Base-by-base conservation (phyloP, 306 rosid species). In the Gastrolobium bilobum region DNA sequence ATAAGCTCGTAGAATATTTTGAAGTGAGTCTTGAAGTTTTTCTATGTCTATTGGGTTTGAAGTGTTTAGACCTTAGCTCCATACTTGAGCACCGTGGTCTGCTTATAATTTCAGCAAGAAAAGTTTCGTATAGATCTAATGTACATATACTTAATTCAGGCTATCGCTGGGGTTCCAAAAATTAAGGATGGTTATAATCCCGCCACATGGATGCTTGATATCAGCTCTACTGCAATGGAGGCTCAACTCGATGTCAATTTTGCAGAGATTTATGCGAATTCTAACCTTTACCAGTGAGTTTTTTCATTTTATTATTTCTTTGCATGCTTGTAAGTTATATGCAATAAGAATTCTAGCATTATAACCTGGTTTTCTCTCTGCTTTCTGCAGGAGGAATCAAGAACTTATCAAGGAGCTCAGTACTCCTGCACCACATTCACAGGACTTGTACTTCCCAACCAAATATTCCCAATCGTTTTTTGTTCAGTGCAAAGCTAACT, bases 131-230 rank as follows among this genome's bases (percentile, higher is more conserved):
- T 20, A 38, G 13, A 39, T 71, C 50, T 64, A 65, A 56, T 47
- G 6, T 76, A 20, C 10, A 39, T 75, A 48, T 48, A n/a, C 26
- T 40, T 37, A 3, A 42, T 47, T 14, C 56, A 92, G 97, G 86
- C 82, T 42, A 59, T 92, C 43, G 63, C 80, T 10, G 94, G 93
- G 35, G 90, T 92, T 76, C 72, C 87, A 0, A 88, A 87, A 71
- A 90, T 90, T 44, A 85, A 73, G 26, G 91, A 90, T 1, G 91
- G 90, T 13, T 79, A 81, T 85, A 92, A 92, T 86, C 97, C 97
- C 0, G 94, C 97, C n/a, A 90, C 94, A 7, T 92, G 97, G 97
- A 87, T 92, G 94, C 85, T 90, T 6, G 93, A 92, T 6, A 61
- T 92, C 60, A 92, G 73, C 75, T 76, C 89, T 52, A 10, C 86